These are phyloP conservation scores for Laguncularia racemosa DNA, from an alignment of 345 rosid species.

Conservation along the genomic window DNA sequence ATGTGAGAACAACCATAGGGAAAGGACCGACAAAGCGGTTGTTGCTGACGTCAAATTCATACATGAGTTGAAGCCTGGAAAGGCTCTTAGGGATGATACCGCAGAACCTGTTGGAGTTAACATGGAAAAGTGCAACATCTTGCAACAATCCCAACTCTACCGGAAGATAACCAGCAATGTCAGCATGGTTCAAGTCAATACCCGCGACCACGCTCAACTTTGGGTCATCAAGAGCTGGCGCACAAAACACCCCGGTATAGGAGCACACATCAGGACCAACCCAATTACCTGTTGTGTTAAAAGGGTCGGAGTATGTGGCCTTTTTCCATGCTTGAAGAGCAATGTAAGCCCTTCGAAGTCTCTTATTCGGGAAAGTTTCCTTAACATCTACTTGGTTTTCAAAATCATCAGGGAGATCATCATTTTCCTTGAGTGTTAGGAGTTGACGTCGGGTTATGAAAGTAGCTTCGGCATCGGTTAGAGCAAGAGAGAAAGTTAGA, in stretches of 20 bases:
- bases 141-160: slow-evolving; percentile 57
- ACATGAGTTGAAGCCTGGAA: slow-evolving; percentile 37
- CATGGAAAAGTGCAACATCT: slow-evolving; percentile 54
- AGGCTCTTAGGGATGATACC: slow-evolving; percentile 66
- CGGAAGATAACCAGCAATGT: slow-evolving; percentile 76
- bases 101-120: slow-evolving; percentile 74
- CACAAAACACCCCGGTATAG: slow-evolving; percentile 69
- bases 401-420: slow-evolving; percentile 22
- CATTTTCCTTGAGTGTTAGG: slow-evolving; percentile 30
- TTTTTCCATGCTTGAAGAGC: slow-evolving; percentile 78
- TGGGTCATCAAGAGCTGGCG: slow-evolving; percentile 53
- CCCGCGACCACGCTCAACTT: slow-evolving; percentile 49
- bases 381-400: slow-evolving; percentile 30
- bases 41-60: slow-evolving; percentile 81
- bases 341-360: slow-evolving; percentile 56
- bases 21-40: slow-evolving; percentile 76
- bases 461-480: slow-evolving; percentile 46
- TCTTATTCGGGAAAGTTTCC: slow-evolving; percentile 35
- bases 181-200: slow-evolving; percentile 64
- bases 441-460: slow-evolving; percentile 62
- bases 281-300: slow-evolving; percentile 65
- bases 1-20: slow-evolving; percentile 40
- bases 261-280: slow-evolving; percentile 54
- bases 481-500: slow-evolving; percentile 27
- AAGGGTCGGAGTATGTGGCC: slow-evolving; percentile 68